Evolutionary conservation across 768 basidiomycete genomes (phyloP).

Genomic region (Leccinum uliginosum): DNA sequence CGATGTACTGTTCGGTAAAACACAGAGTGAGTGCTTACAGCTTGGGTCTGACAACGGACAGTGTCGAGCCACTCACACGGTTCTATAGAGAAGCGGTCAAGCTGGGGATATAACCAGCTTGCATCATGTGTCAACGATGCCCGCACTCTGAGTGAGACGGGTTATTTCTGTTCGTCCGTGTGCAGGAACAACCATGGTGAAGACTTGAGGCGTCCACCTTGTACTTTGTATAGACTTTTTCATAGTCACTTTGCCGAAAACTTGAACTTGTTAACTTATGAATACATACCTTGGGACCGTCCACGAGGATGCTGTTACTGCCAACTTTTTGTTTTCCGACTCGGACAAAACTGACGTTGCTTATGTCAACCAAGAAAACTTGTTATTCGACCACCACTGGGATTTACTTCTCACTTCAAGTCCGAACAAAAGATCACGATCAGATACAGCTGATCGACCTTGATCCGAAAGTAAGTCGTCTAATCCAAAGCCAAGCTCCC

Average conservation of each 20-base stretch:
- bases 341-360: too few relatives aligned
- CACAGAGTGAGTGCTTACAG: constrained; percentile 53
- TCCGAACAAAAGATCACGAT: constrained; percentile 78
- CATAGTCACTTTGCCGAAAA: neutral
- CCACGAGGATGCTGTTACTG: neutral
- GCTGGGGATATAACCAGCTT: constrained; percentile 46
- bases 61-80: constrained; percentile 7
- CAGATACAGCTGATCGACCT: constrained; percentile 91
- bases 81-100: constrained; percentile 52
- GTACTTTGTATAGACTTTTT: neutral
- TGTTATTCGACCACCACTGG: neutral
- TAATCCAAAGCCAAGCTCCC: constrained; percentile 10
- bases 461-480: constrained; percentile 62
- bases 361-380: neutral
- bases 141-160: constrained; percentile 55
- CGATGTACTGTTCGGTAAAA: constrained; percentile 54
- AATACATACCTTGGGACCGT: neutral
- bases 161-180: constrained; percentile 59
- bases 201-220: constrained; percentile 27
- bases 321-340: too few relatives aligned
- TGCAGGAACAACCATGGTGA: constrained; percentile 60
- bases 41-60: neutral
- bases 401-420: constrained; percentile 48
- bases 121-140: constrained; percentile 60
- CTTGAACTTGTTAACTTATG: neutral